These are phyloP conservation scores for Citrus mangshanensis DNA, from an alignment of 345 rosid species.

Conservation along the genomic window DNA sequence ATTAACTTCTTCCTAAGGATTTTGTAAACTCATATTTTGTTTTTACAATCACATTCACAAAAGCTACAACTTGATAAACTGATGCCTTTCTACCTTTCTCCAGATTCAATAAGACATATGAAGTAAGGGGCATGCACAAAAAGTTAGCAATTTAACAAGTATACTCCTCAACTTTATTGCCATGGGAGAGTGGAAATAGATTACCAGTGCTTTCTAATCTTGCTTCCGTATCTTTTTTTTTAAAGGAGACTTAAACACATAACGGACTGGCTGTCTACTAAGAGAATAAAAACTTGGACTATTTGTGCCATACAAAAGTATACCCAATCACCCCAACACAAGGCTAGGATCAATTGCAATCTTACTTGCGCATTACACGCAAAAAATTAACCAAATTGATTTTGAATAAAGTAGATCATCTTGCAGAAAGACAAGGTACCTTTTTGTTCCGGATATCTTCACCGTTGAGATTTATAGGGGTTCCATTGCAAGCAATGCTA, in stretches of 20 bases:
- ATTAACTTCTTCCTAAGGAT: not conserved
- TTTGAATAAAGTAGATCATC: too few species aligned
- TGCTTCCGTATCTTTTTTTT: too few species aligned
- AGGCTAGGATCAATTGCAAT: not conserved
- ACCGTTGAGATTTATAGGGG: slow-evolving; percentile 80
- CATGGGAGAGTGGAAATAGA: too few species aligned
- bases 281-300: too few species aligned
- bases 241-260: too few species aligned
- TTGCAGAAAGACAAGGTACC: too few species aligned
- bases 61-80: not conserved
- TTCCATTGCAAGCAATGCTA: slow-evolving; percentile 81
- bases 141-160: not conserved
- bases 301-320: not conserved
- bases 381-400: not conserved
- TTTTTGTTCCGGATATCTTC: too few species aligned
- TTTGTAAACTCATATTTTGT: not conserved
- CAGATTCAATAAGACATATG: not conserved
- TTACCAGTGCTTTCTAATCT: too few species aligned
- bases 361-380: not conserved
- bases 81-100: not conserved
- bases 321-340: too few species aligned
- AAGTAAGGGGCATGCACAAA: not conserved
- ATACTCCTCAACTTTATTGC: not conserved
- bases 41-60: not conserved
- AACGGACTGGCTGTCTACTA: too few species aligned